Evolutionary conservation across 164 flowering plant genomes (phyloP), one percentile per base, ranked within the genome.

Genomic region (Dillenia suffruticosa): DNA sequence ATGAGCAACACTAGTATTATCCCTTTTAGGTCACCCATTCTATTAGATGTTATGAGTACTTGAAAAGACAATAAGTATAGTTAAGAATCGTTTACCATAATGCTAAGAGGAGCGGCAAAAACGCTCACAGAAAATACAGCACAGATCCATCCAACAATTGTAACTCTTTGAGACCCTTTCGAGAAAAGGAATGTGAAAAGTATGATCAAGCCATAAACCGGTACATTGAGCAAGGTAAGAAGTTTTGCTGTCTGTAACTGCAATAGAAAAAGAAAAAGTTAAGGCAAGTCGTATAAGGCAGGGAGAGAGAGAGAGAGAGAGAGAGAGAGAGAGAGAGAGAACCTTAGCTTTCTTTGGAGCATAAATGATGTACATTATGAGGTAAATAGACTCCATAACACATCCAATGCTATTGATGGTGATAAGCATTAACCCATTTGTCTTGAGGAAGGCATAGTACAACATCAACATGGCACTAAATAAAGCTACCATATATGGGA

Each of bases 401-500:
- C 67, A 63, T 0, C 92, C 94, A 24, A 84, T 45, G 44, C 65
- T 53, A 64, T 88, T 90, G 70, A 86, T 90, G 58, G 83, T 78
- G 45, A 82, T 72, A 40, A 90, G 72, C 77, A 90, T 54, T 7
- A 73, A 8, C 0, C 77, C 85, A 58, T 80, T 43, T 1, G 72
- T 45, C 70, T 88, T 90, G 55, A 88, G 69, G 51, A 68, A 60
- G 14, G 77, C 90, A 62, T 90, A 90, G 69, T 82, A 90, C 26
- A 90, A 64, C 64, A 72, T 59, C 11, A 88, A 22, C 80, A 75
- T 82, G 52, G 89, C 79, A 70, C 97, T 87, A 43, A 91, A 81
- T 0, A 91, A 75, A 48, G 97, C 87, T 0, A 88, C 88, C 12
- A 84, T 70, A 51, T 91, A 91, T 10, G 97, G 93, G 43, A 91